Base-by-base conservation (phyloP, 768 basidiomycete genomes). In the Serendipita indica region DNA sequence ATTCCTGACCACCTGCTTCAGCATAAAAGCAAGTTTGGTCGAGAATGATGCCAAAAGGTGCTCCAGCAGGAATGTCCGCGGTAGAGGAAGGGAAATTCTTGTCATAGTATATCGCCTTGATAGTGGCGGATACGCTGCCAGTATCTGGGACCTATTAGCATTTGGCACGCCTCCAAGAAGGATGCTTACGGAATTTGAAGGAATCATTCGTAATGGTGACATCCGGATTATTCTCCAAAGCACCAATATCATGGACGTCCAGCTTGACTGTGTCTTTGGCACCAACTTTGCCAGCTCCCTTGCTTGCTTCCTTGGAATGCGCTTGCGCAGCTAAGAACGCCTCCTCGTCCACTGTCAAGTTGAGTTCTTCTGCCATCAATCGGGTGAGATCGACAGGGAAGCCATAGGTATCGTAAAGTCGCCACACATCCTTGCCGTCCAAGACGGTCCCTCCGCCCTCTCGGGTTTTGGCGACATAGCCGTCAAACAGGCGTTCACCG, bases 1-100 rank as follows among this genome's bases (percentile, higher is more conserved):
- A 82, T 71, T 98, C 94, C 68, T 99, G 96, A 27, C 96, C 96
- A 65, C 96, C 96, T 34, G 90, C 79, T 72, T 99, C 96, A 4
- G 96, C 93, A 63, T 99, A 99, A 71, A 98, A 97, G 72, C 85
- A 90, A 2, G 96, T 97, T 43, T 78, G 79, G 72, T 98, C 89
- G 54, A 99, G 82, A 28, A 99, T 69, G 52, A 99, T 66, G 39
- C 96, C 96, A 68, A 99, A 89, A 4, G 76, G 70, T 3, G 78
- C 69, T 61, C 75, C 80, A n/a, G 77, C 72, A 0, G 86, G 79
- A 43, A 94, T 78, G 37, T 73, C 72, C 33, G 72, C 67, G 3
- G 92, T 89, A 0, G 88, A 84, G 7, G 69, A 65, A 33, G 81
- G 63, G 72, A 98, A 96, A 5, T 78, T 68, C 67, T 86, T 89